These are phyloP conservation scores for Russula griseocarnosa DNA, from an alignment of 768 basidiomycete genomes.

Conservation along the genomic window DNA sequence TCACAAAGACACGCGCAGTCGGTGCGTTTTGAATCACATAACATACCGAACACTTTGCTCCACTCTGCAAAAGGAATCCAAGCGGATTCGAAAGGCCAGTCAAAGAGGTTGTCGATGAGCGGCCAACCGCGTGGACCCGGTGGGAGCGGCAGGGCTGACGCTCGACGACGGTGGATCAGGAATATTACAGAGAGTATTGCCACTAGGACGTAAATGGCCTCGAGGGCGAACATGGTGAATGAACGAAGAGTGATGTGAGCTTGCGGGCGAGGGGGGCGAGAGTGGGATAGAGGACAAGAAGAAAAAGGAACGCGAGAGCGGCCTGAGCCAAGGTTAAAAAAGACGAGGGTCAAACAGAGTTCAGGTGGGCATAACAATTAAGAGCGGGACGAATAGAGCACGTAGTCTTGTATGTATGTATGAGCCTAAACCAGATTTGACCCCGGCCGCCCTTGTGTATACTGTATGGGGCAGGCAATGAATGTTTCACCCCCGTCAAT, in stretches of 20 bases:
- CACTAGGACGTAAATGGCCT: constrained; percentile 20
- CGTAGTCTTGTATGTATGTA: constrained; percentile 1
- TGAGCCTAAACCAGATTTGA: constrained; percentile 7
- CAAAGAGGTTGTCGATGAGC: constrained; percentile 26
- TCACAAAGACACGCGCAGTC: neutral
- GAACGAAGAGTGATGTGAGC: neutral
- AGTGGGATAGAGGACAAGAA: neutral
- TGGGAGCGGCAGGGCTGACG: constrained; percentile 17
- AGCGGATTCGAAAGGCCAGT: constrained; percentile 20
- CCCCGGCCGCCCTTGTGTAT: constrained; percentile 6
- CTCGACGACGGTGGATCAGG: constrained; percentile 21
- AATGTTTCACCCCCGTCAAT: constrained; percentile 17
- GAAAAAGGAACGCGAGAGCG: neutral
- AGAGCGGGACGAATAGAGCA: neutral
- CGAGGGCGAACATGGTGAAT: constrained; percentile 15
- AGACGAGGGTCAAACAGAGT: constrained; percentile 4
- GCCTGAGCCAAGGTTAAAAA: constrained; percentile 12
- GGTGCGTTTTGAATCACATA: constrained; percentile 14
- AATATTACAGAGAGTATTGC: constrained; percentile 15
- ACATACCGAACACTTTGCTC: constrained; percentile 26
- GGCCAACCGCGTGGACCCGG: constrained; percentile 29
- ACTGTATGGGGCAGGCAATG: no score
- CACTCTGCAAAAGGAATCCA: constrained; percentile 27
- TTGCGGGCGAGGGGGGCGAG: neutral
- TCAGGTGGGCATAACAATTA: constrained; percentile 21